Evolutionary conservation across 495 filamentous ascomycete species (phyloP), one percentile per base, ranked within the genome.

Genomic region (Sabuloglossum arenarium): DNA sequence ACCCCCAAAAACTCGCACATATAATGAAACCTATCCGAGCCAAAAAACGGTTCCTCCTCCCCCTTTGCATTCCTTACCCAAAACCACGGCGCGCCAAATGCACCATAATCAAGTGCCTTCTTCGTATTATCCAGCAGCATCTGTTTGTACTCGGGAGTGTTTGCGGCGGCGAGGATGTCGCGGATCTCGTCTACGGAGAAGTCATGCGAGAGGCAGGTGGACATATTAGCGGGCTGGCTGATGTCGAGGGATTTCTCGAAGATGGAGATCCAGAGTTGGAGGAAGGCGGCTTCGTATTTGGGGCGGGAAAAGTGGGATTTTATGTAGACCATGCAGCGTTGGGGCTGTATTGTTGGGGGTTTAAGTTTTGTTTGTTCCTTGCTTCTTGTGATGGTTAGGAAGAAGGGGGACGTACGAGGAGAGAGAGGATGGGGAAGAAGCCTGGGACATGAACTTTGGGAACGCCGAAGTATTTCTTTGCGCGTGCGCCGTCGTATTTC

Each of bases 1-100:
- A 67, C 54, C 25, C 62, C 71, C 61, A 70, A 59, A 56, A 67
- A 68, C 24, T 61, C 53, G 53, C 56, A 64, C 57, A 65, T 65
- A 60, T 55, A 61, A 54, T 63, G 67, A 43, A 67, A 85, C 69
- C 83, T 71, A 68, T 87, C 84, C 66, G 82, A 86, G 1, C 84
- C 84, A 65, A 88, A 88, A 64, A 86, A 87, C 2, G 81, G 79
- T 68, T 84, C 79, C 54, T 69, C 70, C 53, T 69, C 63, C 4
- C 80, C 80, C 10, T 71, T 66, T 14, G 54, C 61, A 61, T 85
- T 77, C n/a, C 64, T 69, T n/a, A 80, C 84, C 74, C 78, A 82
- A 57, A 85, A 70, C 82, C 84, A 89, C 0, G 85, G 85, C 54
- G 78, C 78, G 0, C 85, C 85, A 66, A 83, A 88, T 0, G 83